phyloP scores from a whole-genome alignment of 2,329 filamentous ascomycete species.

The Lizonia empirigonia region DNA sequence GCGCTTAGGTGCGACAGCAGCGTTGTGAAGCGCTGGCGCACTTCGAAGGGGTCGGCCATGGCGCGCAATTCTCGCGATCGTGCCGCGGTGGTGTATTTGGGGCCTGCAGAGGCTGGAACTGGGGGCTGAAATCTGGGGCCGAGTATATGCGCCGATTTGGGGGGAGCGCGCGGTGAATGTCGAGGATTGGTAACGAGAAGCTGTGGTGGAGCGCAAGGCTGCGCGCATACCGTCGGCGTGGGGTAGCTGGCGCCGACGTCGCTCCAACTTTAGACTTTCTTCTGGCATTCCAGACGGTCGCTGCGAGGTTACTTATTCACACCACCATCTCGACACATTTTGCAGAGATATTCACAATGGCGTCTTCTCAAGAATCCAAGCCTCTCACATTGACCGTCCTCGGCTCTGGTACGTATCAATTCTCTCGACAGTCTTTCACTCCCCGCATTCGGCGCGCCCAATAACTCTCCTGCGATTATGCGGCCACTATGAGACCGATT shows the following conservation, averaged over 20 bases:
- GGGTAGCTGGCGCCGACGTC: constrained; percentile 20
- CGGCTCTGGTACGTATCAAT: constrained; percentile 73
- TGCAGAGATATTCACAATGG: constrained; percentile 29
- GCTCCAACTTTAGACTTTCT: constrained; percentile 9
- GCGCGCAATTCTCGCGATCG: neutral
- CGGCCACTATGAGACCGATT: no score
- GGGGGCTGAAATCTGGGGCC: neutral
- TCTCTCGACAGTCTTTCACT: constrained; percentile 14
- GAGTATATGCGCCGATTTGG: constrained; percentile 1
- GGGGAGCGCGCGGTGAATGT: neutral
- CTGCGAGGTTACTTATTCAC: constrained; percentile 7
- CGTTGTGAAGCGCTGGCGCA: constrained; percentile 93
- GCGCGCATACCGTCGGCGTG: constrained; percentile 31
- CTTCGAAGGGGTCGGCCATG: constrained; percentile 91
- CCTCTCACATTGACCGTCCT: constrained; percentile 76
- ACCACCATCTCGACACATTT: constrained; percentile 1
- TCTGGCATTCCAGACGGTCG: constrained; percentile 10
- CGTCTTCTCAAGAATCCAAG: constrained; percentile 37
- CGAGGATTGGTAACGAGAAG: neutral
- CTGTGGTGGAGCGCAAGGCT: constrained; percentile 9
- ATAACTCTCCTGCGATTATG: no score
- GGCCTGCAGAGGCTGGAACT: neutral
- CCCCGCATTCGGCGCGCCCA: neutral
- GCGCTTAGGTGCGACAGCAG: constrained; percentile 91
- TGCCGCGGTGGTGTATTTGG: neutral